Percentiles rank a stretch among this genome's conserved stretches.
phyloP scores from a whole-genome alignment of 2,329 filamentous ascomycete species.

The Beauveria varroae region DNA sequence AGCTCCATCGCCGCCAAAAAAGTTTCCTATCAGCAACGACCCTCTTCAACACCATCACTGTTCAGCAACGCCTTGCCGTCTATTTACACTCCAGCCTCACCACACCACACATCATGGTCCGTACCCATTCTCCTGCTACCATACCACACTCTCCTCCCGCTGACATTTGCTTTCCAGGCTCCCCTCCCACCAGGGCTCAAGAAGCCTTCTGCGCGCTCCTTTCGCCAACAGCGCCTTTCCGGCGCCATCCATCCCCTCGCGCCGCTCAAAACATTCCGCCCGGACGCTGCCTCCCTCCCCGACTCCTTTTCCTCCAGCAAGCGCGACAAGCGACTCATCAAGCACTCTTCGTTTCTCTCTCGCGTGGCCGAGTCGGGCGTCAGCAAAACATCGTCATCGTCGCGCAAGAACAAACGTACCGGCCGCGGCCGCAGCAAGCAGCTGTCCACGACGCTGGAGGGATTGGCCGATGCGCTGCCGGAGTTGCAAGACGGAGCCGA shows the following conservation, averaged over 20 bases:
- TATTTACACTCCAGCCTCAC: not conserved
- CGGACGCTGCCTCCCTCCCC: constrained; percentile 39
- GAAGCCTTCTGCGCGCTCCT: constrained; percentile 51
- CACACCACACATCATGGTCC: not conserved
- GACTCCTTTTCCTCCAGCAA: constrained; percentile 65
- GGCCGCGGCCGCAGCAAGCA: constrained; percentile 62
- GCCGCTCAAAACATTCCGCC: constrained; percentile 44
- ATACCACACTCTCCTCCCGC: not conserved
- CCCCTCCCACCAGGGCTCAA: constrained; percentile 32
- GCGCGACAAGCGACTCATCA: constrained; percentile 74
- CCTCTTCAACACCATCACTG: not conserved
- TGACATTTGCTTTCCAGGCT: constrained; percentile 15
- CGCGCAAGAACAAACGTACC: constrained; percentile 21
- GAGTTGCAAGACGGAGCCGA: constrained; percentile 43
- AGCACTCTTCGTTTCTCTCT: constrained; percentile 71
- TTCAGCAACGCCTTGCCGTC: too few species aligned
- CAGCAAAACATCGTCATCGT: constrained; percentile 8
- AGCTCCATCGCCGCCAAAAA: not conserved
- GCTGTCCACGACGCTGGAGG: constrained; percentile 65
- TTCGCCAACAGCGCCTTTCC: constrained; percentile 44
- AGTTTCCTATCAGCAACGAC: constrained; percentile 6
- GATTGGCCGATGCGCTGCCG: constrained; percentile 74
- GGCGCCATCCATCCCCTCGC: constrained; percentile 41
- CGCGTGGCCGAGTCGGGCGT: constrained; percentile 56
- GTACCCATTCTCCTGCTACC: not conserved